These are phyloP conservation scores for Plasmodium reichenowi DNA, from an alignment of 169 alveolate species.

Conservation along the genomic window DNA sequence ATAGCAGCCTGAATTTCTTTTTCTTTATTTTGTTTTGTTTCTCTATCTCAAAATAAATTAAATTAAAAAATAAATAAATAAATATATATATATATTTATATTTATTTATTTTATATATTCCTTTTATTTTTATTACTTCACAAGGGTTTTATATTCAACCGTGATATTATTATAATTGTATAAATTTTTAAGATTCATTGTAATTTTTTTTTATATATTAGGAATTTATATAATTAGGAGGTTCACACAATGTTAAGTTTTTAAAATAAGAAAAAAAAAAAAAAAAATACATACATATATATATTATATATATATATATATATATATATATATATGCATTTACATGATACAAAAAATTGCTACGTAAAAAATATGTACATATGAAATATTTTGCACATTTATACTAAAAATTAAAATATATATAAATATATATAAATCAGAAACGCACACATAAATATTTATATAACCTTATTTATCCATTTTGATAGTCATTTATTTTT, in stretches of 20 bases:
- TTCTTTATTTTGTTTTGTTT: slow-evolving; percentile 27
- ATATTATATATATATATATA: neutral
- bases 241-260: neutral
- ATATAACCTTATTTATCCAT: no score
- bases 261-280: slow-evolving; percentile 1
- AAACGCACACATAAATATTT: no score
- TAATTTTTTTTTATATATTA: neutral
- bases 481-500: no score
- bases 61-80: neutral
- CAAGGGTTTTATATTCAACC: slow-evolving; percentile 28
- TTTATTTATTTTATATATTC: no score
- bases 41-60: slow-evolving; percentile 21
- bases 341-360: no score
- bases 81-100: neutral
- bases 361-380: no score
- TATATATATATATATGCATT: neutral
- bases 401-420: neutral
- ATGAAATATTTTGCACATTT: neutral
- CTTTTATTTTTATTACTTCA: slow-evolving; percentile 17
- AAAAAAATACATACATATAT: neutral
- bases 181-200: slow-evolving; percentile 34
- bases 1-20: slow-evolving; percentile 44
- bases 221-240: neutral
- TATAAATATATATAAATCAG: neutral
- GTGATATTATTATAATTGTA: slow-evolving; percentile 9